phyloP scores from a whole-genome alignment of 1,139 yeast species.

The Spencermartinsiella ligniputridi region DNA sequence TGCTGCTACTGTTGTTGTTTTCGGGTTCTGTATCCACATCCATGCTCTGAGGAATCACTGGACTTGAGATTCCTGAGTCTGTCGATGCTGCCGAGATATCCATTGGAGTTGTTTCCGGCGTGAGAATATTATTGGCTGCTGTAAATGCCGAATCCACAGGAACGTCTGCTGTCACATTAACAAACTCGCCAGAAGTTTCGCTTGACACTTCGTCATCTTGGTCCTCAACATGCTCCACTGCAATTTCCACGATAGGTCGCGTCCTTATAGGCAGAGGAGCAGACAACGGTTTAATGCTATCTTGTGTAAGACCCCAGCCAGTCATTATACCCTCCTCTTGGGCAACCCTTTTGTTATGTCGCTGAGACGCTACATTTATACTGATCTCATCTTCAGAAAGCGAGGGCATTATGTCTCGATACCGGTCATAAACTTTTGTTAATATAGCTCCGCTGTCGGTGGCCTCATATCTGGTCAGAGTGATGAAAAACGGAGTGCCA shows the following conservation, averaged over 20 bases:
- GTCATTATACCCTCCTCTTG: constrained; percentile 8
- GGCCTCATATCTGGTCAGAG: constrained; percentile 46
- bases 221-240: background rate
- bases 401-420: constrained; percentile 6
- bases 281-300: constrained; percentile 7
- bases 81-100: background rate
- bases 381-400: constrained; percentile 1
- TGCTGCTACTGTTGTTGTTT: background rate
- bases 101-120: constrained; percentile 1
- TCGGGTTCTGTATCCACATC: background rate
- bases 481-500: constrained; percentile 73
- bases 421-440: constrained; percentile 39
- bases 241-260: background rate
- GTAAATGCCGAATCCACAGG: constrained; percentile 9
- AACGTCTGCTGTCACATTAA: background rate
- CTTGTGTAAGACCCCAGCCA: constrained; percentile 13
- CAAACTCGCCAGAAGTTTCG: background rate
- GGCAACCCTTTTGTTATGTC: background rate
- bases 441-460: constrained; percentile 53
- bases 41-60: constrained; percentile 10
- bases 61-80: background rate
- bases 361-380: constrained; percentile 5
- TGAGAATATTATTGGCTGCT: background rate
- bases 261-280: constrained; percentile 1
- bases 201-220: constrained; percentile 1